Percentiles rank a stretch among this genome's conserved stretches.
These are phyloP conservation scores for Agrostemma githago DNA, from an alignment of 148 eudicot species.

Conservation along the genomic window DNA sequence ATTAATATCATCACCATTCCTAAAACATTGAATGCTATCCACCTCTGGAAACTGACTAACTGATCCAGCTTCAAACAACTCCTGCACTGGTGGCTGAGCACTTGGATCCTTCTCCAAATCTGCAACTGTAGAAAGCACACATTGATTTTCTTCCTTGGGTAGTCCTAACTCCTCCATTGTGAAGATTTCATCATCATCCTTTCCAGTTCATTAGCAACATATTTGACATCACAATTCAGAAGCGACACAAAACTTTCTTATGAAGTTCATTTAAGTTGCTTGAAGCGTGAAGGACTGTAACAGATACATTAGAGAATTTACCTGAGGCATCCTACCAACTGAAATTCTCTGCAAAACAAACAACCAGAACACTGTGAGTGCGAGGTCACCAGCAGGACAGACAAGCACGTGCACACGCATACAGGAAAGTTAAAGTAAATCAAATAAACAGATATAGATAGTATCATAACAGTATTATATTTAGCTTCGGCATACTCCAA, in stretches of 20 bases:
- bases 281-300: background rate
- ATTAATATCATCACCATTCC: conserved; percentile 4
- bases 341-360: conserved; percentile 1
- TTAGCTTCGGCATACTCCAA: background rate
- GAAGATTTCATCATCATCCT: conserved; percentile 14
- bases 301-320: background rate
- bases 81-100: conserved; percentile 2
- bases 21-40: background rate
- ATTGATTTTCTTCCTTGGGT: conserved; percentile 13
- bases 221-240: background rate
- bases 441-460: background rate
- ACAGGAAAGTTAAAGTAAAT: background rate
- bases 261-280: background rate
- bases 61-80: conserved; percentile 15
- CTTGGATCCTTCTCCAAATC: background rate
- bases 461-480: background rate
- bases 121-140: background rate
- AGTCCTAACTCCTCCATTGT: conserved; percentile 29
- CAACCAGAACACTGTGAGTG: background rate
- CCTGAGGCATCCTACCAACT: background rate
- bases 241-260: background rate
- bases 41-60: conserved; percentile 7
- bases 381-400: background rate
- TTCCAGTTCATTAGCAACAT: conserved; percentile 16
- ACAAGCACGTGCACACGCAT: too few relatives aligned